Conservation (phyloP, 2,329 filamentous ascomycete genomes). For the Gremmenia infestans region DNA sequence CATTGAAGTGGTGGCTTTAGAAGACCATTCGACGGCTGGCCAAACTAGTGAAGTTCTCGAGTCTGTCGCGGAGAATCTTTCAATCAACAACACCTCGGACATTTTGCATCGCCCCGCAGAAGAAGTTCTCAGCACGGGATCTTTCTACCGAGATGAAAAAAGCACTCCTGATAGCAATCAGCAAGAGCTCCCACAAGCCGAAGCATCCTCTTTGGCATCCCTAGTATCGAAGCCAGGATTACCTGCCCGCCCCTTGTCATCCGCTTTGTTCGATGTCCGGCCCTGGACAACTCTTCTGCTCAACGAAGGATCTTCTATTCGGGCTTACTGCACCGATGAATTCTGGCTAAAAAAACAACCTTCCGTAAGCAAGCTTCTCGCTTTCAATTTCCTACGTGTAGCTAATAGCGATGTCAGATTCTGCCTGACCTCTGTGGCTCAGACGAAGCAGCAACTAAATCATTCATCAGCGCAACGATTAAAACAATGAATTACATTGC, state of each 20-base stretch:
- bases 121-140: not conserved
- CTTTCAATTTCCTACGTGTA: not conserved
- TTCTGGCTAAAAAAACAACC: slow-evolving; percentile 59
- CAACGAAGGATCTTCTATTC: slow-evolving; percentile 72
- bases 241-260: not conserved
- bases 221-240: not conserved
- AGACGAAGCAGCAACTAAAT: slow-evolving; percentile 34
- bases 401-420: slow-evolving; percentile 42
- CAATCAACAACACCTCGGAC: not conserved
- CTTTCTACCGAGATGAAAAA: not conserved
- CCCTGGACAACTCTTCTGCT: slow-evolving; percentile 62
- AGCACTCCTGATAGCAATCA: not conserved
- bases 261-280: slow-evolving; percentile 20
- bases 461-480: slow-evolving; percentile 39
- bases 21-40: not conserved
- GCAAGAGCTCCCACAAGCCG: not conserved
- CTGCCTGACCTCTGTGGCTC: slow-evolving; percentile 47
- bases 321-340: slow-evolving; percentile 61
- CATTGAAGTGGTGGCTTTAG: not conserved
- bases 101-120: not conserved
- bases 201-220: not conserved
- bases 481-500: slow-evolving; percentile 54
- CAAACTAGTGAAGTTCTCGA: not conserved
- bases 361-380: slow-evolving; percentile 29
- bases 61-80: not conserved